phyloP scores from a whole-genome alignment of 202 grass and related monocot species.

The Panicum virgatum region DNA sequence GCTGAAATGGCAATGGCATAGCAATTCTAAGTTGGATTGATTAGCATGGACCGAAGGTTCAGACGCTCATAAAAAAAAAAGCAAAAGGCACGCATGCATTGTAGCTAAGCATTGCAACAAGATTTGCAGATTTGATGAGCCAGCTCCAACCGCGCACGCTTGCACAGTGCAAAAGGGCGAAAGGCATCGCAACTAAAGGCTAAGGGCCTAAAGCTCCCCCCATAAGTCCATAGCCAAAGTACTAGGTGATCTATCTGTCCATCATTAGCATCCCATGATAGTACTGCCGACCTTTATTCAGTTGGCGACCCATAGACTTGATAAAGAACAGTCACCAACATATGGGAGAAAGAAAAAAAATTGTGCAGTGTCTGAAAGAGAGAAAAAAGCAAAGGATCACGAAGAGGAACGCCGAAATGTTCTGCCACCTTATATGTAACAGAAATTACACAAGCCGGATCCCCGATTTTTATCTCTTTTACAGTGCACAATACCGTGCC shows the following conservation, averaged over 20 bases:
- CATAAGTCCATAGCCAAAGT: background rate
- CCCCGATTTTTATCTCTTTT: too few relatives aligned
- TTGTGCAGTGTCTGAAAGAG: background rate
- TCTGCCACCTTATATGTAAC: background rate
- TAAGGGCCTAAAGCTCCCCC: too few relatives aligned
- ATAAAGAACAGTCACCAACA: background rate
- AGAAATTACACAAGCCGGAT: background rate
- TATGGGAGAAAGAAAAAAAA: background rate
- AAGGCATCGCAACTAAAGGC: constrained; percentile 17
- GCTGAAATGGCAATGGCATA: background rate
- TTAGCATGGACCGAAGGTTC: background rate
- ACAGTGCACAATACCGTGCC: too few relatives aligned
- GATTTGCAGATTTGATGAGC: constrained; percentile 20
- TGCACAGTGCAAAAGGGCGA: constrained; percentile 27
- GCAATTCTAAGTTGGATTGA: background rate
- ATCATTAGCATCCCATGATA: constrained; percentile 39
- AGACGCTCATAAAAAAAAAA: too few relatives aligned
- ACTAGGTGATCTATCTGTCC: constrained; percentile 21
- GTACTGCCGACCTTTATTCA: constrained; percentile 23
- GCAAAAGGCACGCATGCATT: too few relatives aligned
- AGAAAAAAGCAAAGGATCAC: background rate
- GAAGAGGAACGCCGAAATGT: background rate
- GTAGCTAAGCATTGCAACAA: too few relatives aligned
- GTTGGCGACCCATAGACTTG: background rate
- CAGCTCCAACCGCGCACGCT: constrained; percentile 27